A percentile compares a stretch with the other conserved stretches of the same genome.
These are phyloP conservation scores for Blastobotrys raffinosifermentans DNA, from an alignment of 1,139 yeast species.

Conservation along the genomic window DNA sequence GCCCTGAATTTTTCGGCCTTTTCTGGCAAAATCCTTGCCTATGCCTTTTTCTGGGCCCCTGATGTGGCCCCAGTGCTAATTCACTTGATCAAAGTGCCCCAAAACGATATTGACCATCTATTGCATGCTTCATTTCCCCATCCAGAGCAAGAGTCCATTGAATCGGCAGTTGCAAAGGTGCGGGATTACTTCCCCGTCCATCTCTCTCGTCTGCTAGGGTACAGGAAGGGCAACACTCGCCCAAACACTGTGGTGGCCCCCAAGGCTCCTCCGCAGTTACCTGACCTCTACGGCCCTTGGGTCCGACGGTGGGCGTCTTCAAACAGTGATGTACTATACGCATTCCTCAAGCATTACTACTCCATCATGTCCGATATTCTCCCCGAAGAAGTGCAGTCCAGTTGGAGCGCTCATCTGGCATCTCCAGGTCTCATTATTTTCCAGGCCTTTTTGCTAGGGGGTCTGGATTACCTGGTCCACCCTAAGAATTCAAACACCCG, in stretches of 20 bases:
- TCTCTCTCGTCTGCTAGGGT: conserved; percentile 23
- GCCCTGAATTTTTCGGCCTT: conserved; percentile 63
- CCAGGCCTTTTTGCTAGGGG: conserved; percentile 31
- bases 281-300: conserved; percentile 64
- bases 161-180: conserved; percentile 16
- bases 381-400: conserved; percentile 20
- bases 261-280: conserved; percentile 18
- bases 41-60: conserved; percentile 54
- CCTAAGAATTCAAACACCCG: conserved; percentile 1
- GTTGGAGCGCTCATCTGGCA: conserved; percentile 26
- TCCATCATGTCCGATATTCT: conserved; percentile 27
- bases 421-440: conserved; percentile 34
- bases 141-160: conserved; percentile 13
- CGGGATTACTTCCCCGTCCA: conserved; percentile 25
- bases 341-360: conserved; percentile 68
- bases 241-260: conserved; percentile 2
- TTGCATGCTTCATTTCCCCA: conserved; percentile 27
- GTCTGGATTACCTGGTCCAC: conserved; percentile 29
- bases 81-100: conserved; percentile 49
- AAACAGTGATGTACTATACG: conserved; percentile 53
- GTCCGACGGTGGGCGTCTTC: conserved; percentile 55
- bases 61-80: conserved; percentile 58
- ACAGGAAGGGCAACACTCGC: conserved; percentile 9
- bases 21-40: conserved; percentile 74
- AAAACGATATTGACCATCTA: conserved; percentile 36